Percentiles rank a stretch among this genome's conserved stretches.
phyloP scores from a whole-genome alignment of 257 asterid genomes.

The Euphrasia confusa region DNA sequence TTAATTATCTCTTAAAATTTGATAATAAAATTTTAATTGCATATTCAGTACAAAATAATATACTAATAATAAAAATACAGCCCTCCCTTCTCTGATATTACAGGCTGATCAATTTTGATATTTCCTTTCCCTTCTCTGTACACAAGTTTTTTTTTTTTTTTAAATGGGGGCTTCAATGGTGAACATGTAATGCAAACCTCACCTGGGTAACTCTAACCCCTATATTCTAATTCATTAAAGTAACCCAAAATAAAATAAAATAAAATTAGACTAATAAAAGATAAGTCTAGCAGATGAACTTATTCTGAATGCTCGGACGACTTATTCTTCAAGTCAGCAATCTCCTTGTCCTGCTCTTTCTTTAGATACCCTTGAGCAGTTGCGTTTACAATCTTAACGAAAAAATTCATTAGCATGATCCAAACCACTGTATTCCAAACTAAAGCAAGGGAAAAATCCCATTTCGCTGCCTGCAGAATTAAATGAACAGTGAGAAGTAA shows the following conservation, averaged over 20 bases:
- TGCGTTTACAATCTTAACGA: constrained; percentile 64
- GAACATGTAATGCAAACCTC: constrained; percentile 24
- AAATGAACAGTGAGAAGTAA: neutral
- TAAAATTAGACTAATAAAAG: neutral
- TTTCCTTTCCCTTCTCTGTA: constrained; percentile 8
- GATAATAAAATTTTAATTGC: too few species aligned
- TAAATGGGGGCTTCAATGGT: constrained; percentile 29
- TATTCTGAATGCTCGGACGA: constrained; percentile 28
- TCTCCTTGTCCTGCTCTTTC: constrained; percentile 61
- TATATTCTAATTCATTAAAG: constrained; percentile 25
- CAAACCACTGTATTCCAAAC: constrained; percentile 79
- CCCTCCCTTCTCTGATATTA: too few species aligned
- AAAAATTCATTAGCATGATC: constrained; percentile 77
- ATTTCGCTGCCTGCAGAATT: constrained; percentile 43
- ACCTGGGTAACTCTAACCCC: constrained; percentile 26
- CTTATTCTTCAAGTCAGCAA: constrained; percentile 48
- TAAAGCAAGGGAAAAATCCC: constrained; percentile 69
- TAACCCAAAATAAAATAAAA: neutral
- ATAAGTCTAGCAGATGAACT: constrained; percentile 15
- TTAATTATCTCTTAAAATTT: too few species aligned
- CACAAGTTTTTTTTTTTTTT: constrained; percentile 15
- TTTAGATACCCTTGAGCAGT: constrained; percentile 64
- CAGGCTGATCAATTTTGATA: too few species aligned
- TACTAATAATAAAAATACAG: too few species aligned
- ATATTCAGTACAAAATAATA: too few species aligned